Conservation (phyloP, 805 yeast species). For the Saturnispora quitensis region DNA sequence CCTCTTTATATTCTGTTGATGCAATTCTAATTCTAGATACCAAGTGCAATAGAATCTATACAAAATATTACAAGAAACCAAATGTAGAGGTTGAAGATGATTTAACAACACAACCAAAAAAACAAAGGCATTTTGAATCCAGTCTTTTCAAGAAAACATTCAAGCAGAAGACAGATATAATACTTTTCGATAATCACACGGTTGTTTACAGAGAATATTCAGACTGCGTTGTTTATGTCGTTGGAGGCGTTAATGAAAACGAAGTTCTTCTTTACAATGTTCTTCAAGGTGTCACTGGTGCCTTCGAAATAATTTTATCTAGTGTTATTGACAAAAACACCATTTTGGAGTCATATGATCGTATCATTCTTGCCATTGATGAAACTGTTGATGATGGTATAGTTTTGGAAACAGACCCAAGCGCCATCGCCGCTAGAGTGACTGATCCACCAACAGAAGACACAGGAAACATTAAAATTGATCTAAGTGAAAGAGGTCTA, state of each 20-base stretch:
- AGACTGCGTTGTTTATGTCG: conserved; percentile 63
- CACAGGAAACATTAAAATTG: conserved; percentile 47
- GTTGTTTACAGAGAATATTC: conserved; percentile 81
- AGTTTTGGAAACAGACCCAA: conserved; percentile 81
- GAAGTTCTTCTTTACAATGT: conserved; percentile 73
- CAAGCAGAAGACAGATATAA: conserved; percentile 71
- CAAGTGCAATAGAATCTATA: conserved; percentile 69
- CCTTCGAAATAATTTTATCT: conserved; percentile 66
- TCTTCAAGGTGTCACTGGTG: conserved; percentile 69
- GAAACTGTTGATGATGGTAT: conserved; percentile 93
- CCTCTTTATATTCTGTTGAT: conserved; percentile 70
- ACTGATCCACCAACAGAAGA: conserved; percentile 79
- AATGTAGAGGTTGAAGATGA: conserved; percentile 33
- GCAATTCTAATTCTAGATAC: conserved; percentile 75
- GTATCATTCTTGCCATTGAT: conserved; percentile 78
- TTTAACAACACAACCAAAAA: conserved; percentile 31
- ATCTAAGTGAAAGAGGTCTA: conserved; percentile 65
- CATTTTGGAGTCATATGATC: conserved; percentile 74
- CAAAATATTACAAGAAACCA: conserved; percentile 76
- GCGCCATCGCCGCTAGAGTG: conserved; percentile 80
- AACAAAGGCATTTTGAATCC: conserved; percentile 72
- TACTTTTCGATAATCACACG: conserved; percentile 68
- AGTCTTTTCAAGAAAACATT: conserved; percentile 65
- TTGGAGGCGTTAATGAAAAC: conserved; percentile 75
- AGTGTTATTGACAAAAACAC: conserved; percentile 69